Evolutionary conservation across 2,329 filamentous ascomycete genomes (phyloP).

Genomic region (Cercospora sesami): DNA sequence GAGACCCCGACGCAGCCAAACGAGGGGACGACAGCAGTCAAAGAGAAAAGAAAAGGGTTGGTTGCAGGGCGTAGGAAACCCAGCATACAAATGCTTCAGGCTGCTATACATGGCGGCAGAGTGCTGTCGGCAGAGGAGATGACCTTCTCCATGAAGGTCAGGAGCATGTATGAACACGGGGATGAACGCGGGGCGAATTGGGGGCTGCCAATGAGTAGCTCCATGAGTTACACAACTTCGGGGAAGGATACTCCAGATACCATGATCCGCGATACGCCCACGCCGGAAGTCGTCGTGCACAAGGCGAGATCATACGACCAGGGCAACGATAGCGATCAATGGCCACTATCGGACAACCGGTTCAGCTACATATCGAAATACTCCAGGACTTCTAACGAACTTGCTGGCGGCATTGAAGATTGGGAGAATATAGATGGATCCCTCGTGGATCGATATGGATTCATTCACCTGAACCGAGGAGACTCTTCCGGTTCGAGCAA

Average conservation of each 20-base stretch:
- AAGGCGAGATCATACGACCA: conserved; percentile 12
- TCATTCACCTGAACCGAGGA: conserved; percentile 55
- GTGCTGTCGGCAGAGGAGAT: conserved; percentile 65
- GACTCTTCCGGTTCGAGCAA: conserved; percentile 29
- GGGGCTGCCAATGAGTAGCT: conserved; percentile 27
- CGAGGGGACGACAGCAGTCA: background rate
- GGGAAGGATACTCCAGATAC: conserved; percentile 19
- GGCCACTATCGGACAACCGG: conserved; percentile 19
- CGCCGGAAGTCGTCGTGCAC: conserved; percentile 17
- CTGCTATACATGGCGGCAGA: conserved; percentile 42
- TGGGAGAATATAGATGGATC: conserved; percentile 61
- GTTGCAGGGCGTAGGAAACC: conserved; percentile 37
- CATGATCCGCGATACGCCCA: conserved; percentile 9
- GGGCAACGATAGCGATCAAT: conserved; percentile 12
- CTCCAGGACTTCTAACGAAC: conserved; percentile 54
- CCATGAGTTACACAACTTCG: conserved; percentile 13
- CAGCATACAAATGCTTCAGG: conserved; percentile 41
- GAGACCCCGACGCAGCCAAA: background rate
- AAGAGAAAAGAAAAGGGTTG: conserved; percentile 9
- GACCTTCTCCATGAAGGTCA: conserved; percentile 61
- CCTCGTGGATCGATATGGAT: conserved; percentile 66
- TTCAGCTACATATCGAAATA: conserved; percentile 28
- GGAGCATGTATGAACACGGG: conserved; percentile 64
- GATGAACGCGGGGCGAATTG: conserved; percentile 56
- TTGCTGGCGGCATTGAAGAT: conserved; percentile 64